Percentiles rank a stretch among this genome's conserved stretches.
Conservation (phyloP, 345 rosid genomes). For the Syzygium grande region DNA sequence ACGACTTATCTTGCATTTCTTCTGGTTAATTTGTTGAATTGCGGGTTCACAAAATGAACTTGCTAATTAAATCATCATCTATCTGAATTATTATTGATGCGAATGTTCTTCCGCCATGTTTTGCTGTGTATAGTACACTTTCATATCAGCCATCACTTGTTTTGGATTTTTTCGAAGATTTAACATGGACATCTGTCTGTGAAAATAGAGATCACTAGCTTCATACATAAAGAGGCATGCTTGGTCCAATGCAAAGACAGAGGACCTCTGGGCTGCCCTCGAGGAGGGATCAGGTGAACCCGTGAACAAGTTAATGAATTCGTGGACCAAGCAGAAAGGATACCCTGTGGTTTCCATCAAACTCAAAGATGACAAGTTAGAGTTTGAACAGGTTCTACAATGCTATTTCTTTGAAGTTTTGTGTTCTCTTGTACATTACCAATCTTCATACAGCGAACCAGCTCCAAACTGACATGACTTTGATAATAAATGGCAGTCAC, state of each 20-base stretch:
- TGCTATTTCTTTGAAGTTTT: not conserved
- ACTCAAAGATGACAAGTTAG: constrained; percentile 56
- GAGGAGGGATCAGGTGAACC: constrained; percentile 88
- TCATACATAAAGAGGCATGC: constrained; percentile 65
- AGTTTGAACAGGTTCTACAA: constrained; percentile 76
- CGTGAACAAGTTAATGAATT: constrained; percentile 80
- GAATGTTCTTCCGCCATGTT: not conserved
- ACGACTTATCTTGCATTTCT: not conserved
- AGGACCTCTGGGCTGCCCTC: constrained; percentile 83
- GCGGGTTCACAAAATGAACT: not conserved
- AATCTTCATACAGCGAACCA: not conserved
- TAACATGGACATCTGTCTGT: not conserved
- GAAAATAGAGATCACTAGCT: constrained; percentile 77
- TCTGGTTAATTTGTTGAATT: not conserved
- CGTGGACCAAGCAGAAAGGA: constrained; percentile 88
- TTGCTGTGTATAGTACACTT: not conserved
- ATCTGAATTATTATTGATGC: not conserved
- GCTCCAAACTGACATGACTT: not conserved
- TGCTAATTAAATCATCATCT: not conserved
- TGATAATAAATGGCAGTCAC: constrained; percentile 42
- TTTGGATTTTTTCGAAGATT: not conserved
- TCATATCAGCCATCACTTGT: not conserved
- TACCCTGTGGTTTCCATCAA: constrained; percentile 81
- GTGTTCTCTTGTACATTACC: not conserved
- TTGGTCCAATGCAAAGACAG: constrained; percentile 86